phyloP scores from a whole-genome alignment of 805 yeast genomes.

The Torulaspora franciscae region DNA sequence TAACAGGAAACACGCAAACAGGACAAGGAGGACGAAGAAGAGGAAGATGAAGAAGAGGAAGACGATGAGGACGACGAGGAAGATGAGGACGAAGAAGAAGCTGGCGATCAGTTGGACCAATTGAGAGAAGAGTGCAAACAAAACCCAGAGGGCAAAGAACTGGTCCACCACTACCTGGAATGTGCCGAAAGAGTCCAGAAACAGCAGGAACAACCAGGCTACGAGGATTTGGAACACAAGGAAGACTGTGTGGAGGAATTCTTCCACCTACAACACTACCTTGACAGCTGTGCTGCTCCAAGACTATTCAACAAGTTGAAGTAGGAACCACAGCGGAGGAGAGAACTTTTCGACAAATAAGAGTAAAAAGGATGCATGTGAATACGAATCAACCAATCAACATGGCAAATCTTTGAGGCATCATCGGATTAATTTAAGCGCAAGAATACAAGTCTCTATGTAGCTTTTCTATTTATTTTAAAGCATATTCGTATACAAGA shows the following conservation, averaged over 20 bases:
- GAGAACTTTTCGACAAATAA: background rate
- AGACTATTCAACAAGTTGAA: conserved; percentile 81
- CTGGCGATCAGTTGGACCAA: conserved; percentile 59
- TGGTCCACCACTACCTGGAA: conserved; percentile 85
- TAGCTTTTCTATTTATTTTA: conserved; percentile 7
- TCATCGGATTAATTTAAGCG: background rate
- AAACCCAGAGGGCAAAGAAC: conserved; percentile 61
- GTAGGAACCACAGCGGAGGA: conserved; percentile 36
- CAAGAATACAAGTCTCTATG: background rate
- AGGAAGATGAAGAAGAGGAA: conserved; percentile 11
- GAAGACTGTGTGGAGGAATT: conserved; percentile 98
- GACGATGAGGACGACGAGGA: conserved; percentile 60
- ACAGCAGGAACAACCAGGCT: conserved; percentile 78
- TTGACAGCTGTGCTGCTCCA: conserved; percentile 89
- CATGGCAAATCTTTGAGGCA: background rate
- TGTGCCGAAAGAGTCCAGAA: conserved; percentile 93
- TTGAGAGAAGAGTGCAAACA: conserved; percentile 65
- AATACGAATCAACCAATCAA: conserved; percentile 6
- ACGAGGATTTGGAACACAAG: conserved; percentile 73
- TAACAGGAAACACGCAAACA: background rate
- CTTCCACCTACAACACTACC: conserved; percentile 92
- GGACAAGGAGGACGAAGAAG: background rate
- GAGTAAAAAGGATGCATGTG: conserved; percentile 3
- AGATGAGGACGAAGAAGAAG: conserved; percentile 66
- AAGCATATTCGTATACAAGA: conserved; percentile 10